Evolutionary conservation across 2,329 filamentous ascomycete genomes (phyloP).

Genomic region (Penicillium crustosum): DNA sequence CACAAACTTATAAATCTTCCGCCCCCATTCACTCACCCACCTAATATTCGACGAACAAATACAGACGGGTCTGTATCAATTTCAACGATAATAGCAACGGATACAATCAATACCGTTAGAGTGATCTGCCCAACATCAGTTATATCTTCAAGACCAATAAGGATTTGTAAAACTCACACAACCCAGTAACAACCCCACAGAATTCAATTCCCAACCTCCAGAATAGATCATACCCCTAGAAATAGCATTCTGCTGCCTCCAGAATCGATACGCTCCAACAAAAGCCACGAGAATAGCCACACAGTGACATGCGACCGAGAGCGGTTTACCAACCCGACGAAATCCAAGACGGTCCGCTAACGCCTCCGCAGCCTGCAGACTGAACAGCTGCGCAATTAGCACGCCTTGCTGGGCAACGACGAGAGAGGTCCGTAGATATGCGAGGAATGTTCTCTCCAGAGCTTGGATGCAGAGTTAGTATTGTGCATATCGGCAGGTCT

Average conservation of each 20-base stretch:
- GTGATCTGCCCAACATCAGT: constrained; percentile 18
- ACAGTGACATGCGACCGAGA: constrained; percentile 50
- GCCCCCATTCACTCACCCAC: background rate
- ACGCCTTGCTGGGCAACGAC: constrained; percentile 68
- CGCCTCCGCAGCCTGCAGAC: constrained; percentile 50
- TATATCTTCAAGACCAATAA: background rate
- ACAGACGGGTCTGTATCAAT: constrained; percentile 3
- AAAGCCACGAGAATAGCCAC: constrained; percentile 53
- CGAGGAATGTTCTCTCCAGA: constrained; percentile 72
- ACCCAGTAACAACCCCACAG: constrained; percentile 48
- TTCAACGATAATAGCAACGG: constrained; percentile 21
- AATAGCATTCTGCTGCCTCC: constrained; percentile 61
- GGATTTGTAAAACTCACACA: constrained; percentile 45
- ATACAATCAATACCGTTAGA: constrained; percentile 19
- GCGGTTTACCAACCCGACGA: constrained; percentile 59
- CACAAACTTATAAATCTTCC: background rate
- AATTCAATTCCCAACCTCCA: constrained; percentile 60
- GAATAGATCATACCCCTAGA: constrained; percentile 56
- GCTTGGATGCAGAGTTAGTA: constrained; percentile 47
- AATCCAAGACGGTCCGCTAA: constrained; percentile 56
- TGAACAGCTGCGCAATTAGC: constrained; percentile 66
- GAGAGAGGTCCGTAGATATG: constrained; percentile 69
- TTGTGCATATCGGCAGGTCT: background rate
- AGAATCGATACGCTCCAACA: constrained; percentile 60
- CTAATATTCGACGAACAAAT: background rate